Evolutionary conservation across 495 filamentous ascomycete genomes (phyloP), one percentile per base, ranked within the genome.

Genomic region (Penicillium daleae): DNA sequence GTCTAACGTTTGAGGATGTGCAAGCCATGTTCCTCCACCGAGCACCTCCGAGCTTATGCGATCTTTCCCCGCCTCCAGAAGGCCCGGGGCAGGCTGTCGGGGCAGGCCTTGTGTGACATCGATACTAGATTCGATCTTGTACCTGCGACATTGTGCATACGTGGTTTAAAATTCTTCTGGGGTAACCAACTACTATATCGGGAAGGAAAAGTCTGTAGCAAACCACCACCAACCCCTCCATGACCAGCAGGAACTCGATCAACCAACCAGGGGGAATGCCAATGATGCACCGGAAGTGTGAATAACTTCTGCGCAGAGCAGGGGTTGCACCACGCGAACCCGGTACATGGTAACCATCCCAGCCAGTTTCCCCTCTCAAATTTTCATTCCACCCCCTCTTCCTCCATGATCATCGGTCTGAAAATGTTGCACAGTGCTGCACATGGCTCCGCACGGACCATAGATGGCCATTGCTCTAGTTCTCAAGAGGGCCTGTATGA

Each of bases 321-420:
- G 12, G 22, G 46, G 27, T 27, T 7, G 12, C 24, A 49, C 17
- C 27, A 17, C 17, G 12, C 22, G 42, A 61, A 39, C 51, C 60
- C 21, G 53, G 60, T 50, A 56, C 40, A 56, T 35, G 61, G 50
- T 52, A 26, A 40, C 6, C 13, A 19, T 33, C 46, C 53, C 5
- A 60, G 57, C 65, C 57, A 61, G 61, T 13, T 54, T 53, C 56
- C 54, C 37, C 51, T 54, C 27, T 24, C 24, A n/a, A 52, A 63
- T 57, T 37, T n/a, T 13, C 46, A 42, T 0, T 22, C 4, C 12
- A 21, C 10, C 31, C 24, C 56, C 35, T 32, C 24, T 33, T 24
- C 1, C 19, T 17, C 1, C 19, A 32, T 21, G 29, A 29, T 7
- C 7, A 51, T 32, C 55, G n/a, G 2, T 22, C 13, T 32, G 19